Conservation (phyloP, 352 stramenopile species). For the Pythium myriotylum region DNA sequence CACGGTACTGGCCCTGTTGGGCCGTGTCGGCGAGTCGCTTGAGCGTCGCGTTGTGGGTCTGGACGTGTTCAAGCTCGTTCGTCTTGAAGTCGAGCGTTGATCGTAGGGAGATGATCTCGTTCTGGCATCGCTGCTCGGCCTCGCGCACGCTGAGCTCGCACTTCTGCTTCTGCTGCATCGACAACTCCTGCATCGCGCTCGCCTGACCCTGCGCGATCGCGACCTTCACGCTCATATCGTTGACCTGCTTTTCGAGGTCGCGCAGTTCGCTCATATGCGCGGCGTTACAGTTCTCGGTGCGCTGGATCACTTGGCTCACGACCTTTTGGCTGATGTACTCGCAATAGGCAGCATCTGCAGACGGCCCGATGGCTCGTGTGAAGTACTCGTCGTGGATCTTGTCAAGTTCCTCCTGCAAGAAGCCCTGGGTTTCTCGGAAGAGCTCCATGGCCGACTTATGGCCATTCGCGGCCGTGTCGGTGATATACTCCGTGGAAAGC, state of each 20-base stretch:
- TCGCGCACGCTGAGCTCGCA: slow-evolving; percentile 76
- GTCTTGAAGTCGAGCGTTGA: slow-evolving; percentile 86
- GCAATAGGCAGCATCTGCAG: slow-evolving; percentile 79
- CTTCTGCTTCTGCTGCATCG: slow-evolving; percentile 76
- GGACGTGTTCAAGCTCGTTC: slow-evolving; percentile 85
- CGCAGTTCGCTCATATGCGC: slow-evolving; percentile 80
- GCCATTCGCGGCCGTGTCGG: slow-evolving; percentile 26
- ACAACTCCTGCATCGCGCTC: slow-evolving; percentile 82
- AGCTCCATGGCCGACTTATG: slow-evolving; percentile 79
- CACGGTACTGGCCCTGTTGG: slow-evolving; percentile 83
- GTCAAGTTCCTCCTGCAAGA: slow-evolving; percentile 55
- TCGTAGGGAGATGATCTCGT: slow-evolving; percentile 63
- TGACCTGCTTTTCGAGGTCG: slow-evolving; percentile 79
- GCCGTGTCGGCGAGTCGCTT: slow-evolving; percentile 83
- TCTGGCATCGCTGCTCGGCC: slow-evolving; percentile 70
- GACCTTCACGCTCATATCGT: slow-evolving; percentile 82
- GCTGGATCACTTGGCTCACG: slow-evolving; percentile 72
- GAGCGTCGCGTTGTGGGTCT: slow-evolving; percentile 89
- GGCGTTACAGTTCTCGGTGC: slow-evolving; percentile 70
- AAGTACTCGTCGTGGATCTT: slow-evolving; percentile 65
- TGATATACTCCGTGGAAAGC: slow-evolving; percentile 45
- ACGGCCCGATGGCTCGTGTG: slow-evolving; percentile 61
- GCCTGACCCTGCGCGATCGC: slow-evolving; percentile 79
- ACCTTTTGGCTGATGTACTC: slow-evolving; percentile 83
- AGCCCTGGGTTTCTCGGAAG: slow-evolving; percentile 69